Conservation (phyloP, 805 yeast genomes). For the Candida jianshihensis region DNA sequence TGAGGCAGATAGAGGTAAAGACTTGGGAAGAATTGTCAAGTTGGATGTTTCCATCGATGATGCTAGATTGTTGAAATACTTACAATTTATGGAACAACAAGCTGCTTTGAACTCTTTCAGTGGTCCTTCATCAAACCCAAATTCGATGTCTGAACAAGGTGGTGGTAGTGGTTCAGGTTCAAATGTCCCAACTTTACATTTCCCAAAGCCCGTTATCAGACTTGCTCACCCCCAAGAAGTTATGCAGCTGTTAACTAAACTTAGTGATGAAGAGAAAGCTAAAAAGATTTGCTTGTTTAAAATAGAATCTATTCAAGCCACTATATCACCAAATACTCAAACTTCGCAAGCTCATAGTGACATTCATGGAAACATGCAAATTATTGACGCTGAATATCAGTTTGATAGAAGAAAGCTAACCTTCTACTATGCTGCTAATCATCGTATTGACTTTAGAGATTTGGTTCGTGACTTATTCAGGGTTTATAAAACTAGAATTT, state of each 20-base stretch:
- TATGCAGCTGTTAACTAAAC: conserved; percentile 52
- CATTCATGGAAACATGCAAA: conserved; percentile 32
- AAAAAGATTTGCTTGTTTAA: conserved; percentile 20
- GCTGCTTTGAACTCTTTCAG: conserved; percentile 33
- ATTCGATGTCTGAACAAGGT: background rate
- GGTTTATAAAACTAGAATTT: conserved; percentile 71
- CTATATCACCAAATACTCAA: conserved; percentile 7
- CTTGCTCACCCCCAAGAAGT: conserved; percentile 73
- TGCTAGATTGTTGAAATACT: conserved; percentile 65
- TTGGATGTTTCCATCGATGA: conserved; percentile 57
- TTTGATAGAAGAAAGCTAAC: conserved; percentile 74
- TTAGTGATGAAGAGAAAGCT: conserved; percentile 69
- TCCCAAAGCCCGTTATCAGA: conserved; percentile 70
- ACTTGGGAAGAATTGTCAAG: conserved; percentile 67
- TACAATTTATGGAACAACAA: conserved; percentile 67
- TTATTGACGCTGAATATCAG: conserved; percentile 76
- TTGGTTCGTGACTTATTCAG: conserved; percentile 68
- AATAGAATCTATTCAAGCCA: conserved; percentile 10
- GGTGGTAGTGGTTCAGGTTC: background rate
- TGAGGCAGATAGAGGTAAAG: conserved; percentile 82
- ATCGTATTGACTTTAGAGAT: conserved; percentile 69
- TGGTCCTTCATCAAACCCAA: conserved; percentile 10
- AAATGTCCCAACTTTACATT: conserved; percentile 19
- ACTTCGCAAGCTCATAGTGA: conserved; percentile 5
- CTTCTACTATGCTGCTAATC: conserved; percentile 59